phyloP scores from a whole-genome alignment of 2,329 filamentous ascomycete species.

The Fusarium graminum region DNA sequence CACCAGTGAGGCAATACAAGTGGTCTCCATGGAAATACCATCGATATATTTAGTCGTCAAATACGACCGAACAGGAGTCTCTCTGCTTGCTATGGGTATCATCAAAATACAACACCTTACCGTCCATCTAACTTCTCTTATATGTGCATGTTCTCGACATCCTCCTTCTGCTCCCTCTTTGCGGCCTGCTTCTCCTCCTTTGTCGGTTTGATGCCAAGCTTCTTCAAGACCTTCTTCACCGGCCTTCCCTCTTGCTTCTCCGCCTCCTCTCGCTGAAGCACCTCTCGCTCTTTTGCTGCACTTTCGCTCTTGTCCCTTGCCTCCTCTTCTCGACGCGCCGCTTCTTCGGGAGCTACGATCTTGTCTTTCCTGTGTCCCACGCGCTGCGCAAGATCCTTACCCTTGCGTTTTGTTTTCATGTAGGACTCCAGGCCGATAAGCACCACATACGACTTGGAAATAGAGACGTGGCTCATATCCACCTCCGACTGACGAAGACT shows the following conservation, averaged over 20 bases:
- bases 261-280: slow-evolving; percentile 56
- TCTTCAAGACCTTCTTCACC: slow-evolving; percentile 56
- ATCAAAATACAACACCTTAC: slow-evolving; percentile 15
- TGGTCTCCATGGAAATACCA: not conserved
- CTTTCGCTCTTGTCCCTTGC: slow-evolving; percentile 72
- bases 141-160: slow-evolving; percentile 25
- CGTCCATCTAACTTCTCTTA: slow-evolving; percentile 2
- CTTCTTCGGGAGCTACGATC: slow-evolving; percentile 71
- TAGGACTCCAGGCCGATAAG: slow-evolving; percentile 87
- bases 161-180: slow-evolving; percentile 41
- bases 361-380: slow-evolving; percentile 68
- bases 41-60: slow-evolving; percentile 14
- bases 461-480: slow-evolving; percentile 82
- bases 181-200: slow-evolving; percentile 44
- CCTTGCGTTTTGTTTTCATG: slow-evolving; percentile 73
- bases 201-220: slow-evolving; percentile 54
- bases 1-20: too few species aligned
- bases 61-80: slow-evolving; percentile 14
- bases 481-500: slow-evolving; percentile 78
- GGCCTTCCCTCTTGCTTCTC: slow-evolving; percentile 56
- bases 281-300: slow-evolving; percentile 64
- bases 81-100: slow-evolving; percentile 35
- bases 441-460: slow-evolving; percentile 85
- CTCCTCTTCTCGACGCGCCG: slow-evolving; percentile 68
- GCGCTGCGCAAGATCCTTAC: slow-evolving; percentile 68